phyloP scores from a whole-genome alignment of 306 rosid genomes.

The Leucaena leucocephala region DNA sequence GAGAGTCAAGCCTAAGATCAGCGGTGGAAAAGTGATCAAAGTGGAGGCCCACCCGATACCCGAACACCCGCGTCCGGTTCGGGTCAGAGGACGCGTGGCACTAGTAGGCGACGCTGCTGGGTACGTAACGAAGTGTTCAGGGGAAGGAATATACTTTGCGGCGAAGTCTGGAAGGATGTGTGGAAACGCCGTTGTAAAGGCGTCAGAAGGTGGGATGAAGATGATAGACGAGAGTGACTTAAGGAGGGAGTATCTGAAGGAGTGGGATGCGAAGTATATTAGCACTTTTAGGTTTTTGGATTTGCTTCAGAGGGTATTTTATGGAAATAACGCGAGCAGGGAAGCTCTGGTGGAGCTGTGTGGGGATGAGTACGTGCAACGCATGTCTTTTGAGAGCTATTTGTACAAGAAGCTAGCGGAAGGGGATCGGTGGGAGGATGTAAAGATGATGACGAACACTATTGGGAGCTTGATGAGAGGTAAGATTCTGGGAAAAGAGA shows the following conservation, averaged over 20 bases:
- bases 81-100: slow-evolving; percentile 79
- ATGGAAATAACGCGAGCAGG: slow-evolving; percentile 68
- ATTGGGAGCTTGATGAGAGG: slow-evolving; percentile 75
- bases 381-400: slow-evolving; percentile 90
- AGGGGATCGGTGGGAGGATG: slow-evolving; percentile 68
- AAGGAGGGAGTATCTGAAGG: slow-evolving; percentile 75
- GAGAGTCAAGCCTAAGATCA: slow-evolving; percentile 56
- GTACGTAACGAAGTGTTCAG: slow-evolving; percentile 83
- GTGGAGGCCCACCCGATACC: slow-evolving; percentile 96
- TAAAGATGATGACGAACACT: slow-evolving; percentile 57
- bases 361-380: slow-evolving; percentile 88
- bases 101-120: slow-evolving; percentile 91
- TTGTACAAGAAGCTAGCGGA: slow-evolving; percentile 73
- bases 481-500: slow-evolving; percentile 40
- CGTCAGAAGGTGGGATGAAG: slow-evolving; percentile 69
- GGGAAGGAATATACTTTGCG: slow-evolving; percentile 89
- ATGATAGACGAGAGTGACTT: slow-evolving; percentile 70
- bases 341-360: slow-evolving; percentile 96
- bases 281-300: slow-evolving; percentile 73
- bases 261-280: slow-evolving; percentile 66
- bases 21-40: slow-evolving; percentile 73
- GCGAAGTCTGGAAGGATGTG: slow-evolving; percentile 83
- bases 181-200: slow-evolving; percentile 69
- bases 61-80: slow-evolving; percentile 73
- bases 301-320: slow-evolving; percentile 80